Evolutionary conservation across 768 basidiomycete genomes (phyloP), one percentile per base, ranked within the genome.

Genomic region (Rossbeevera mucosa): DNA sequence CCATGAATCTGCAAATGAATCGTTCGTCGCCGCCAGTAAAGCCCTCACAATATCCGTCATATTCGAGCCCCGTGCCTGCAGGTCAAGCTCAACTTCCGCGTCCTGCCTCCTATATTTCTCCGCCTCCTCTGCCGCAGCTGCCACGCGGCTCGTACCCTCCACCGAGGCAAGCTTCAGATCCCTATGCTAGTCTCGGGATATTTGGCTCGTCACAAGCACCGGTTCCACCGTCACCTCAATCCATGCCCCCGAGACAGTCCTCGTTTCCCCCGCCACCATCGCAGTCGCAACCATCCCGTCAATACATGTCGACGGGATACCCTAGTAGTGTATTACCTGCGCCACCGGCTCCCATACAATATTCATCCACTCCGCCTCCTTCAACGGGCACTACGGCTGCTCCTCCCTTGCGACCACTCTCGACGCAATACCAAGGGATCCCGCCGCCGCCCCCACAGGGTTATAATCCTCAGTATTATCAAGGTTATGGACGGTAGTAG

Each of bases 1-100:
- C 78, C 1, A 79, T 89, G 79, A 81, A 63, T 55, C 47, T 87
- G 44, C 70, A 72, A 38, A 58, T 51, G 26, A 58, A 64, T 25
- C 55, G 70, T 8, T 59, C 58, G 22, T 59, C 58, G 22, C 69
- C 72, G 14, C 69, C 65, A 6, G 45, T 40, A 2, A 55, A 55
- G n/a, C 67, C 66, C 6, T 64, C 67, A 2, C 71, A 69, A 29
- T 53, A 57, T 52, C n/a, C 65, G 57, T 33, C 59, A 57, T 59
- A 71, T 52, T 50, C 58, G 13, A 54, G n/a, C 45, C 51, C 31
- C 7, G 31, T 33, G 3, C 31, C 59, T n/a, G 31, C 26, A 18
- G 50, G 50, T 47, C 51, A 42, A 31, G 30, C 50, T 14, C 65
- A 48, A 47, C 64, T 59, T 52, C 64, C 52, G 59, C 69, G 59